Evolutionary conservation across 495 filamentous ascomycete species (phyloP), one percentile per base, ranked within the genome.

Genomic region (Penicillium manginii): DNA sequence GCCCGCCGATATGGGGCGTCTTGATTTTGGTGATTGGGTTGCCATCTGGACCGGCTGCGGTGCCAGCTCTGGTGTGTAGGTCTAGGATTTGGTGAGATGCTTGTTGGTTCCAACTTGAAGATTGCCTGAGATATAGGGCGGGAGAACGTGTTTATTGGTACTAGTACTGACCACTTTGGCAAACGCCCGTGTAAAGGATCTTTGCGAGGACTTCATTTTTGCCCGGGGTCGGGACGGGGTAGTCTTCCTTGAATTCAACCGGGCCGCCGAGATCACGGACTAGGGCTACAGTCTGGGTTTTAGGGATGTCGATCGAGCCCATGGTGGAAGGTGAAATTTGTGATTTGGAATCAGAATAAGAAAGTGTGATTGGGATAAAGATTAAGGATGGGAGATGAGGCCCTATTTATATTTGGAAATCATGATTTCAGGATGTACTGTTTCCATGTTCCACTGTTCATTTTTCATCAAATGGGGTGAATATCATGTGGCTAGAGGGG

Each of bases 121-220:
- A 2, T 14, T 18, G 19, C 0, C 4, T 9, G 21, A 32, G 66
- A n/a, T 10, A 11, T 8, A 14, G 35, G 11, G 12, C 9, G 35
- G 35, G 26, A 29, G 3, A 8, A 29, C 9, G 9, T 29, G 9
- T 29, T 7, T 5, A 1, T 29, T 29, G 26, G 9, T 29, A n/a
- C 11, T 33, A n/a, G 11, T 37, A n/a, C 70, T 57, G 50, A 78
- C 77, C 79, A 58, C 78, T 81, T 43, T 79, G 78, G 42, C 79
- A 83, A 40, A 81, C 78, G 2, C 80, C 80, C 0, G 71, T 72
- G 49, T 81, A 83, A 12, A 81, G 70, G 3, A 81, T 71, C 57
- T 81, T 76, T 32, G 79, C 80, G 7, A 81, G 63, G 6, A 81
- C 78, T 67, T 83, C 80, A 47, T 81, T 79, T 11, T 63, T 64